Base-by-base conservation (phyloP, 768 basidiomycete genomes). In the Kwoniella dejecticola region DNA sequence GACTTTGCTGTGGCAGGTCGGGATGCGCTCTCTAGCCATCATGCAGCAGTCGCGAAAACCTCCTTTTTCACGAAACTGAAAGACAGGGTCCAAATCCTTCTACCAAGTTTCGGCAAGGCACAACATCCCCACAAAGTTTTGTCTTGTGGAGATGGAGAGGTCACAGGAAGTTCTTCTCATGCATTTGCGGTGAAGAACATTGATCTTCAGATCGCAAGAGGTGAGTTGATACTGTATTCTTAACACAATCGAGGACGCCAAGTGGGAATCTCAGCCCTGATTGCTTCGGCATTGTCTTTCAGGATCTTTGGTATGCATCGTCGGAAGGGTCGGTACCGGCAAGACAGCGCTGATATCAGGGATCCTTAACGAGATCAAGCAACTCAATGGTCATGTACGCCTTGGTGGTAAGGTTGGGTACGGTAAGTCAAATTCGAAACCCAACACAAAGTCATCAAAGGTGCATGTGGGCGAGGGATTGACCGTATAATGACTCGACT, bases 141-240 rank as follows among this genome's bases (percentile, higher is more conserved):
- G n/a, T n/a, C n/a, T n/a, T n/a, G 23, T 21, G 6, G 1, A 21
- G 4, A 47, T 21, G 21, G 21, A 4, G 10, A n/a, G 45, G 24
- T 21, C 23, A 23, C 19, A 47, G 15, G 4, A 30, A 49, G 27
- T 23, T 85, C 0, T 87, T 87, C 62, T 79, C 81, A 56, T n/a
- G n/a, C n/a, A n/a, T n/a, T n/a, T n/a, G n/a, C n/a, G n/a, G 69
- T 87, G 49, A 81, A 78, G 41, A 74, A 82, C 64, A 72, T 88
- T 55, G 80, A 82, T 54, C 63, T 87, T 36, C 72, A 36, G 69
- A 50, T 87, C 30, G 81, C 81, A 3, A 81, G 78, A 49, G 68
- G 68, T 63, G 13, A 19, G 31, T 8, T 29, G 12, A 30, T n/a
- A 13, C 13, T 5, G 13, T 15, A 5, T 31, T n/a, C 15, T 17